Percentiles rank a stretch among this genome's conserved stretches.
These are phyloP conservation scores for Erodium chrysanthum DNA, from an alignment of 441 rosid species.

Conservation along the genomic window DNA sequence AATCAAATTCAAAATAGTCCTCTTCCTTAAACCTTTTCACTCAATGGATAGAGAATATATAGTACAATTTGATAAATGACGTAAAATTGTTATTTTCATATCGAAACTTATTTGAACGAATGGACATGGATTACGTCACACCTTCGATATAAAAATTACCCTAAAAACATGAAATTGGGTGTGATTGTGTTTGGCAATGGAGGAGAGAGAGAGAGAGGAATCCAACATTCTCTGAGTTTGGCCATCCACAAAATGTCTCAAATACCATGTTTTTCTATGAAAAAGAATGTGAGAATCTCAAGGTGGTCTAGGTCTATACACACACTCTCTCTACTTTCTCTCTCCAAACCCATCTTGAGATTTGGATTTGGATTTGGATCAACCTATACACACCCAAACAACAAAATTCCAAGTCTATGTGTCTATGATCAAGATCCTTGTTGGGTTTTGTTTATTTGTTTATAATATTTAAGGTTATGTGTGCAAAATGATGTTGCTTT, in stretches of 20 bases:
- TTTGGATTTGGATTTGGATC: conserved; percentile 16
- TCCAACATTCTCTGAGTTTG: conserved; percentile 38
- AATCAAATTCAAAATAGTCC: too few relatives aligned
- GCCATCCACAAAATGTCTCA: conserved; percentile 34
- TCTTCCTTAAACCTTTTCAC: neutral
- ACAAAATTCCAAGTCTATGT: neutral
- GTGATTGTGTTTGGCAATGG: neutral
- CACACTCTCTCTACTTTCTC: neutral
- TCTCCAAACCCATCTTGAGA: conserved; percentile 21
- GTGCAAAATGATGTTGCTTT: conserved; percentile 10
- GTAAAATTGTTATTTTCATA: too few relatives aligned
- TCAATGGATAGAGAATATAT: neutral
- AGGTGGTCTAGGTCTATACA: conserved; percentile 10
- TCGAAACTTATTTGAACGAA: neutral
- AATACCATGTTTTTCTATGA: conserved; percentile 8
- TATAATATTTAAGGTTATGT: neutral
- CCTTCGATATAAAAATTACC: too few relatives aligned
- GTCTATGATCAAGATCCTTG: conserved; percentile 6
- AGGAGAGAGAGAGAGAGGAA: conserved; percentile 25
- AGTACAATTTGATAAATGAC: neutral
- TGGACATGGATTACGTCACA: neutral
- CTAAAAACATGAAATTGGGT: neutral
- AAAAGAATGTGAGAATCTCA: conserved; percentile 50
- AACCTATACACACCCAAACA: too few relatives aligned
- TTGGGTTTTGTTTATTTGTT: neutral